These are phyloP conservation scores for Thermomyces lanuginosus DNA, from an alignment of 2,329 filamentous ascomycete species.

Conservation along the genomic window DNA sequence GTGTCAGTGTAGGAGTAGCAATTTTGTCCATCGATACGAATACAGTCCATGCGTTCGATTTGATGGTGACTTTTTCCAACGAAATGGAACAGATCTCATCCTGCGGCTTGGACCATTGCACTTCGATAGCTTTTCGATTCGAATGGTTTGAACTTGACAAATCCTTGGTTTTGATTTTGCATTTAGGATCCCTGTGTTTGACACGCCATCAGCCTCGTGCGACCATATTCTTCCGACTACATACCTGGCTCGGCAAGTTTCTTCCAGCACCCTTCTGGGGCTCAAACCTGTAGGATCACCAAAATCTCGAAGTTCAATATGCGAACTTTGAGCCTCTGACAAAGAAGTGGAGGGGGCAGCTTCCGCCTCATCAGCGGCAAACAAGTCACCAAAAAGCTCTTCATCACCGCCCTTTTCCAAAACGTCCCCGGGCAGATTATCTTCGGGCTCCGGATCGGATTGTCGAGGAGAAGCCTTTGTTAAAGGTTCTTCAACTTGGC, in stretches of 20 bases:
- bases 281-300: conserved; percentile 63
- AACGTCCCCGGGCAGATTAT: conserved; percentile 9
- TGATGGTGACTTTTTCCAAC: conserved; percentile 27
- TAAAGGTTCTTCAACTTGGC: conserved; percentile 35
- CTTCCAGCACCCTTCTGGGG: conserved; percentile 63
- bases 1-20: conserved; percentile 56
- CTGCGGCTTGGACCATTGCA: conserved; percentile 66
- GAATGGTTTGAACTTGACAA: conserved; percentile 61
- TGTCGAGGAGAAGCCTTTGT: conserved; percentile 6
- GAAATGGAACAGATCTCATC: conserved; percentile 30
- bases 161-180: conserved; percentile 49
- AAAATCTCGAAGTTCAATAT: conserved; percentile 58
- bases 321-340: conserved; percentile 10
- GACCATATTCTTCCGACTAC: background rate
- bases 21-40: conserved; percentile 58
- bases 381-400: conserved; percentile 43
- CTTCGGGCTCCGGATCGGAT: conserved; percentile 6
- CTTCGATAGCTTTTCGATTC: conserved; percentile 56
- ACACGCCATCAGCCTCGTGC: conserved; percentile 2
- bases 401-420: conserved; percentile 29
- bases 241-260: conserved; percentile 67
- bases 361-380: conserved; percentile 30
- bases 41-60: conserved; percentile 31
- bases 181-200: conserved; percentile 47
- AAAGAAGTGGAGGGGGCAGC: conserved; percentile 27